Conservation (phyloP, 495 filamentous ascomycete genomes). For the Halenospora varia region DNA sequence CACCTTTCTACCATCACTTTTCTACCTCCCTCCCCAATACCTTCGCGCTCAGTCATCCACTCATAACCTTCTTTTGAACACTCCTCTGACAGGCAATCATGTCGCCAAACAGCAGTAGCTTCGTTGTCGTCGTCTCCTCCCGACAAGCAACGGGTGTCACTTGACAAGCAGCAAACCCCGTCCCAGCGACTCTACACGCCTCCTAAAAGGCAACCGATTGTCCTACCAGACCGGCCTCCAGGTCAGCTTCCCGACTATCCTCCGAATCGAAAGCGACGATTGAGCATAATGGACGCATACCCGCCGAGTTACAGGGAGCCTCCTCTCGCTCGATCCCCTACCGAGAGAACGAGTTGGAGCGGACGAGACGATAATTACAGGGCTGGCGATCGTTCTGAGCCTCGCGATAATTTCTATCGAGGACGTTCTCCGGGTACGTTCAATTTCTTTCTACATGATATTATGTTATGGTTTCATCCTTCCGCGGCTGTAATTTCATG, state of each 20-base stretch:
- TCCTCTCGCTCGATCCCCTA: conserved; percentile 42
- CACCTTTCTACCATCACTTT: conserved; percentile 23
- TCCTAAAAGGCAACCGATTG: conserved; percentile 8
- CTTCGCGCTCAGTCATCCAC: conserved; percentile 24
- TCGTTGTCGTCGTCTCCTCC: conserved; percentile 11
- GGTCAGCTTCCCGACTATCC: not conserved
- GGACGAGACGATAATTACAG: conserved; percentile 42
- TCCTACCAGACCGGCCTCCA: conserved; percentile 3
- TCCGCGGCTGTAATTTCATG: not conserved
- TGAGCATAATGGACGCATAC: conserved; percentile 22
- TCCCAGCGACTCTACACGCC: not conserved
- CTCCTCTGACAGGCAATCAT: conserved; percentile 34
- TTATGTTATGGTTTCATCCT: not conserved
- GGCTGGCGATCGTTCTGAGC: conserved; percentile 38
- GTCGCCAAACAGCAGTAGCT: conserved; percentile 27
- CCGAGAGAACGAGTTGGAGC: conserved; percentile 41
- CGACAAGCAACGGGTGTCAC: conserved; percentile 25
- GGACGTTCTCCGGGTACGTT: conserved; percentile 53
- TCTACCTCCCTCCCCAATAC: conserved; percentile 11
- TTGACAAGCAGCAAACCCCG: conserved; percentile 19
- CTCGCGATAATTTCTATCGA: conserved; percentile 48
- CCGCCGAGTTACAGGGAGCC: conserved; percentile 23
- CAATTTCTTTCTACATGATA: not conserved
- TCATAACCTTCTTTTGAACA: conserved; percentile 28
- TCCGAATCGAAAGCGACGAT: not conserved